Percentiles rank a stretch among this genome's conserved stretches.
phyloP scores from a whole-genome alignment of 1,284 basidiomycete genomes.

The Fomitopsis pinicola region DNA sequence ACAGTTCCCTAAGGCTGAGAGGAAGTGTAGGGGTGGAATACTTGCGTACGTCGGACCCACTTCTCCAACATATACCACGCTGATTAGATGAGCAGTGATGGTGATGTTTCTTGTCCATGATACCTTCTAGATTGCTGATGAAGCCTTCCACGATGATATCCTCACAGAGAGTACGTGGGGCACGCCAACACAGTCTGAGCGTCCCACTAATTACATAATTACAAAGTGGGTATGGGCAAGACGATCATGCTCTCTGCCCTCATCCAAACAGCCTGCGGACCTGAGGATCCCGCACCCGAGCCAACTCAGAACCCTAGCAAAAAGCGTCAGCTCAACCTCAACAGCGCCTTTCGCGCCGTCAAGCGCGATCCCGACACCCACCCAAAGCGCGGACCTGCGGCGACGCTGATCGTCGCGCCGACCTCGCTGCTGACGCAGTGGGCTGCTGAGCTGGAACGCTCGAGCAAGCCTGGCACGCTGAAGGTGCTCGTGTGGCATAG shows the following conservation, averaged over 20 bases:
- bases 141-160: background rate
- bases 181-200: background rate
- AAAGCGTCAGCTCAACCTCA: conserved; percentile 56
- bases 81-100: conserved; percentile 19
- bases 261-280: conserved; percentile 73
- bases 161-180: conserved; percentile 41
- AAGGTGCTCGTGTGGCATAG: conserved; percentile 83
- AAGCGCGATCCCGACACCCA: conserved; percentile 9
- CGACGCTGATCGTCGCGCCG: conserved; percentile 91
- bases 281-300: conserved; percentile 32
- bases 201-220: background rate
- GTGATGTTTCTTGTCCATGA: conserved; percentile 12
- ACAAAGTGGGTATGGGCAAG: conserved; percentile 90
- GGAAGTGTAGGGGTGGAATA: conserved; percentile 81
- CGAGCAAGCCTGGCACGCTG: conserved; percentile 67
- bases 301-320: conserved; percentile 29
- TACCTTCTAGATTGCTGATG: background rate
- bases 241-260: conserved; percentile 95
- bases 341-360: conserved; percentile 52
- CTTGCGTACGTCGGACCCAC: conserved; percentile 60
- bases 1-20: conserved; percentile 80
- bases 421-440: conserved; percentile 91
- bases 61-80: background rate
- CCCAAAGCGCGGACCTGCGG: conserved; percentile 33
- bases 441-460: conserved; percentile 81